Base-by-base conservation (phyloP, 2,329 filamentous ascomycete genomes). In the Alternaria brassicae region DNA sequence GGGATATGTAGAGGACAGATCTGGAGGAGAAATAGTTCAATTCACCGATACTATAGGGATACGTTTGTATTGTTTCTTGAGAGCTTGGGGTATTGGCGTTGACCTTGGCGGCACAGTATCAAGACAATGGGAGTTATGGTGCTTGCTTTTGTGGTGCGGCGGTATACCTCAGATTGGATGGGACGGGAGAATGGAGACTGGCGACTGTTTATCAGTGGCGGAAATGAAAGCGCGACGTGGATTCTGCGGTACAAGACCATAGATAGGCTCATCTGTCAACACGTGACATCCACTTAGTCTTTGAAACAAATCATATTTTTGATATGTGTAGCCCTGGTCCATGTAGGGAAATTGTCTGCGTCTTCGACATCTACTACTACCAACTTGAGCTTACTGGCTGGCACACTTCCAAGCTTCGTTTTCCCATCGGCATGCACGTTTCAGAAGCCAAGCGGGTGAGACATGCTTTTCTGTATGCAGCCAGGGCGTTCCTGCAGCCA, bases 81-180 rank as follows among this genome's bases (percentile, higher is more conserved):
- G 32, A 21, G 44, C 30, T 21, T 48, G 28, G 44, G 44, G 44
- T 48, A 34, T 21, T 48, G 44, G 44, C 30, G 44, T 48, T 48
- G n/a, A 15, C 44, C 44, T 23, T 34, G 13, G 44, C 13, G 30
- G 30, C 19, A 48, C 30, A 25, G 44, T 30, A 48, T 48, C 30
- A 47, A 34, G 30, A 34, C 6, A 34, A 48, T n/a, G 32, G 30
- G 44, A 34, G 44, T 48, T 32, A 41, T 13, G 28, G 37, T 37
- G 49, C 49, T 52, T 52, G 37, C 36, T 52, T 52, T 52, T 32
- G 15, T 25, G 32, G 36, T 30, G 5, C 27, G 25, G 37, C 28
- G 49, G 28, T 39, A 54, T 54, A 54, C 52, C 52, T 54, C 41
- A 48, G 15, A 47, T 54, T 48, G 52, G 23, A 36, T 28, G 53